A percentile compares a stretch with the other conserved stretches of the same genome.
Evolutionary conservation across 2,329 filamentous ascomycete genomes (phyloP).

Genomic region (Apiospora saccharicola): DNA sequence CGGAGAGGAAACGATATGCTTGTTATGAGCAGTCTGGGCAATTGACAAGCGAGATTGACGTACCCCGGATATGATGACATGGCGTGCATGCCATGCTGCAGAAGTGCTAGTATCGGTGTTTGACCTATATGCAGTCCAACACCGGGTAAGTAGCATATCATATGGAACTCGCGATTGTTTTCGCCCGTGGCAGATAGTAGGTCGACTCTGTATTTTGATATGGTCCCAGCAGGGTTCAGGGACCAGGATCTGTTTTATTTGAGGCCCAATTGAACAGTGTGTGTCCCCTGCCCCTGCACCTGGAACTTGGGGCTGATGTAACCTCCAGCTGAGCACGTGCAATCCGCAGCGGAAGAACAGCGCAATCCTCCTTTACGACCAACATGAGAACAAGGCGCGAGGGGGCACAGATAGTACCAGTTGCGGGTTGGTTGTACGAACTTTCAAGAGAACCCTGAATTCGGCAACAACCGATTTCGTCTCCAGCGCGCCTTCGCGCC

Average conservation of each 20-base stretch:
- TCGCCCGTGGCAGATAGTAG: background rate
- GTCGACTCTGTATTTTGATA: background rate
- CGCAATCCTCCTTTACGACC: background rate
- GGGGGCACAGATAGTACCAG: background rate
- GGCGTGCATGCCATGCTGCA: background rate
- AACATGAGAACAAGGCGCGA: background rate
- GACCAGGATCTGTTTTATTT: background rate
- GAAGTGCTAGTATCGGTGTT: background rate
- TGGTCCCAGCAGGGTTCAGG: background rate
- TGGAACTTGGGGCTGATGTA: constrained; percentile 5
- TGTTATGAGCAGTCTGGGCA: background rate
- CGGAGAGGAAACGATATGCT: background rate
- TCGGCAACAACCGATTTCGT: constrained; percentile 1
- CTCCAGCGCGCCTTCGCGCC: background rate
- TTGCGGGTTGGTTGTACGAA: background rate
- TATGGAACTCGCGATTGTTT: background rate
- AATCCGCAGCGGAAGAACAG: background rate
- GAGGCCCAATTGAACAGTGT: background rate
- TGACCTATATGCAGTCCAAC: background rate
- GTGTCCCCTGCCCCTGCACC: background rate
- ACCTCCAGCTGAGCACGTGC: constrained; percentile 12
- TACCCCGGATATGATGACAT: background rate
- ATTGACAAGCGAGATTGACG: background rate
- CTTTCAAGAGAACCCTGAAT: background rate
- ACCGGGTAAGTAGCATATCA: no score